Evolutionary conservation across 208 protist genomes (phyloP).

Genomic region (Leishmania lainsoni): DNA sequence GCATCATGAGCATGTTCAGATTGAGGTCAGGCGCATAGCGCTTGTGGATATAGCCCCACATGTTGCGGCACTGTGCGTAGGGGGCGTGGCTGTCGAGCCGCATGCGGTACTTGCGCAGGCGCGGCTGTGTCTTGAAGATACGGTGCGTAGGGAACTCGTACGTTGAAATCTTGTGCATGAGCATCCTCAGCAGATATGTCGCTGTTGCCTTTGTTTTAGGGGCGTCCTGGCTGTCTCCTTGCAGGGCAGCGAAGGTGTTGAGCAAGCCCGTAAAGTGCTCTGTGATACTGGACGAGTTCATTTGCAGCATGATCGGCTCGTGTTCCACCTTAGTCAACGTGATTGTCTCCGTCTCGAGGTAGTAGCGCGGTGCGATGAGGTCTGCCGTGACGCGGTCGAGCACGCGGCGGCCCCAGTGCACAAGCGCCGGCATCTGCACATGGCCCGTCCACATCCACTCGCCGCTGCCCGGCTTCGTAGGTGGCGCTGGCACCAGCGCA

Average conservation of each 20-base stretch:
- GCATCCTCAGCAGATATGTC: too few relatives aligned
- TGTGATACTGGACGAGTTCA: too few relatives aligned
- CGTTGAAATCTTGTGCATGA: too few relatives aligned
- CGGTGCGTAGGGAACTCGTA: conserved; percentile 13
- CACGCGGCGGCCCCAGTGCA: conserved; percentile 8
- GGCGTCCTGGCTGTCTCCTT: too few relatives aligned
- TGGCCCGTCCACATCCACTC: not conserved
- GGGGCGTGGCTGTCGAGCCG: conserved; percentile 26
- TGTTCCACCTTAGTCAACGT: not conserved
- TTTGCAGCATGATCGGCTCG: not conserved
- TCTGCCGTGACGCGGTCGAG: conserved; percentile 16
- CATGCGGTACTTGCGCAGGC: conserved; percentile 26
- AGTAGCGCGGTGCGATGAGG: conserved; percentile 17
- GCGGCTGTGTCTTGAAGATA: conserved; percentile 10
- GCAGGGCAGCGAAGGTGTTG: too few relatives aligned
- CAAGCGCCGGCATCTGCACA: conserved; percentile 12
- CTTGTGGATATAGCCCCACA: conserved; percentile 28
- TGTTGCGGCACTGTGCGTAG: conserved; percentile 24
- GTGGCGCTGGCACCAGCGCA: not conserved
- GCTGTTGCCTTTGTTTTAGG: too few relatives aligned
- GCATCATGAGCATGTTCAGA: conserved; percentile 19
- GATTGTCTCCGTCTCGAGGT: conserved; percentile 1
- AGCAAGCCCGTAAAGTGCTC: too few relatives aligned
- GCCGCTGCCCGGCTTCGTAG: not conserved
- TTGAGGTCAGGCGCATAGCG: conserved; percentile 23